A percentile compares a stretch with the other conserved stretches of the same genome.
Evolutionary conservation across 1,139 yeast genomes (phyloP).

Genomic region (Meyerozyma guilliermondii): DNA sequence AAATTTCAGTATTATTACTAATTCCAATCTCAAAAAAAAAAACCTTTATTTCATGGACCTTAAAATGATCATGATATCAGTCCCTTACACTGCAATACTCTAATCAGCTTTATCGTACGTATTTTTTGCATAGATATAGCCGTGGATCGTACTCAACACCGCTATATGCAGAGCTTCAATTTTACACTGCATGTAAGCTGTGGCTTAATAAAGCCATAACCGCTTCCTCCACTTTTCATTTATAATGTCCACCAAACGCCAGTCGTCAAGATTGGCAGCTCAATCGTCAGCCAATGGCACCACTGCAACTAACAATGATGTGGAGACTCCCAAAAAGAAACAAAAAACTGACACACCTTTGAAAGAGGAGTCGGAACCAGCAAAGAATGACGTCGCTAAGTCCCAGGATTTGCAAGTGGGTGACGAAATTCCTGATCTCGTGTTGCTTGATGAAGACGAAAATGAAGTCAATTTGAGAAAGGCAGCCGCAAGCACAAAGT

Average conservation of each 20-base stretch:
- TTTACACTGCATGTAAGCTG: background rate
- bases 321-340: slow-evolving; percentile 18
- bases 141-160: no score
- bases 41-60: no score
- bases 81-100: no score
- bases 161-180: background rate
- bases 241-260: slow-evolving; percentile 47
- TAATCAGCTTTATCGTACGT: no score
- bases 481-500: slow-evolving; percentile 42
- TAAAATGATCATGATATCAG: no score
- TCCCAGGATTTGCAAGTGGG: slow-evolving; percentile 47
- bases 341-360: slow-evolving; percentile 12
- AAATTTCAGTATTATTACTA: no score
- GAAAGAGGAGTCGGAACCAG: slow-evolving; percentile 1
- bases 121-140: no score
- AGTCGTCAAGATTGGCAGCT: slow-evolving; percentile 44
- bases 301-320: slow-evolving; percentile 10
- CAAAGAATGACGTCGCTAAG: slow-evolving; percentile 4
- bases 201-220: background rate
- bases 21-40: no score
- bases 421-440: slow-evolving; percentile 63
- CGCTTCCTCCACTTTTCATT: background rate
- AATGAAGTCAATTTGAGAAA: slow-evolving; percentile 47
- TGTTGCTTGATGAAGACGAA: slow-evolving; percentile 64
- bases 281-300: slow-evolving; percentile 10